Base-by-base conservation (phyloP, 1,139 yeast genomes). In the Candida tunisiensis region DNA sequence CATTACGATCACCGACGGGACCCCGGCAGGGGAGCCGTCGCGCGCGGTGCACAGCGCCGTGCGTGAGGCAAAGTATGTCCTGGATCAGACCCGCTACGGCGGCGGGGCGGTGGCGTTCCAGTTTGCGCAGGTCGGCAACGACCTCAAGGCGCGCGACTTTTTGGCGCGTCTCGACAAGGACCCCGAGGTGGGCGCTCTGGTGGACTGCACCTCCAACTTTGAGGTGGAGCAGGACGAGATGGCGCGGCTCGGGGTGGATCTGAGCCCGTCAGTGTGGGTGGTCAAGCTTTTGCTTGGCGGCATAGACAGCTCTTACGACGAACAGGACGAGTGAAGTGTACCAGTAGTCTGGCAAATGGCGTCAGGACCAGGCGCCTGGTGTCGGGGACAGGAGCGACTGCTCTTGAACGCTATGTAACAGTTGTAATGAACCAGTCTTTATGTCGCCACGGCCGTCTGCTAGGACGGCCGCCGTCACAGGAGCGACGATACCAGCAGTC, bases 151-250 rank as follows among this genome's bases (percentile, higher is more conserved):
- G 7, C 36, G 53, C 11, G 46, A 49, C 11, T 49, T 49, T 35
- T 32, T 49, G n/a, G 39, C 40, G 13, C 32, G 35, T 30, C 37
- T 49, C 16, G 53, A 49, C 25, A 30, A 36, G 14, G 51, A 49
- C 27, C 44, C 40, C 7, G 37, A 40, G 9, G 51, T 48, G n/a
- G 54, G 54, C 14, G 34, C 28, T 9, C 35, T 45, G 41, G 49
- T 49, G 13, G 54, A 49, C 29, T 44, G 51, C 34, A 49, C 53
- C n/a, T 35, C 43, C 30, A 47, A 41, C 29, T 49, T 42, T 29
- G 54, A 47, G 31, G 47, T 44, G 13, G 54, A 49, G 34, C 51
- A 47, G 28, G 53, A 49, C 22, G 52, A 49, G 32, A 47, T 48
- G 51, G 44, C 45, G 15, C 34, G 39, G 19, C 33, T 35, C 8